Percentiles rank a stretch among this genome's conserved stretches.
Evolutionary conservation across 805 yeast genomes (phyloP).

Genomic region (Teunomyces funiuensis): DNA sequence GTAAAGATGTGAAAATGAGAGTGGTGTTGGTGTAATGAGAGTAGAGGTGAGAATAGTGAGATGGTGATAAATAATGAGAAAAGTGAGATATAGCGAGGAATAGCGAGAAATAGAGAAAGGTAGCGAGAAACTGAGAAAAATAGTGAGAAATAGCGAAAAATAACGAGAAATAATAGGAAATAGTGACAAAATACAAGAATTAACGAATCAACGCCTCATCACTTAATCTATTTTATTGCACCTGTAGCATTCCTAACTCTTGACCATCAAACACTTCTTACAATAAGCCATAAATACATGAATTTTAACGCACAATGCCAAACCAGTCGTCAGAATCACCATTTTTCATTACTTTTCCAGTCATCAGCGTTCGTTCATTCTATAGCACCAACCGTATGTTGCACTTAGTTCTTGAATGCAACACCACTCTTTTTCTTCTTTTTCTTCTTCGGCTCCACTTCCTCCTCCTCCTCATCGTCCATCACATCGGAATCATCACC

Average conservation of each 20-base stretch:
- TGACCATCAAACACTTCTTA: no score
- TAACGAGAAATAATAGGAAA: neutral
- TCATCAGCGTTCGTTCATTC: no score
- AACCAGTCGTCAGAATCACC: no score
- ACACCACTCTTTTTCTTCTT: slow-evolving; percentile 20
- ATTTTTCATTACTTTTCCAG: no score
- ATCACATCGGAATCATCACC: slow-evolving; percentile 17
- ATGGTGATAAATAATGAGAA: no score
- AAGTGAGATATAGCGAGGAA: neutral
- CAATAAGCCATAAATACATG: neutral
- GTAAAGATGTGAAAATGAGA: no score
- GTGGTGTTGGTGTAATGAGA: no score
- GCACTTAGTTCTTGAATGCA: slow-evolving; percentile 3
- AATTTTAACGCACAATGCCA: no score
- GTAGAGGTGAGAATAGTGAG: no score
- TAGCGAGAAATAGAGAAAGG: neutral
- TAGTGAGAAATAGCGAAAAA: neutral
- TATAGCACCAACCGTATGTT: no score
- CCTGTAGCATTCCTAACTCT: neutral
- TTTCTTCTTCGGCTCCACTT: slow-evolving; percentile 13
- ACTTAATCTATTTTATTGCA: no score
- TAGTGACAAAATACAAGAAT: neutral
- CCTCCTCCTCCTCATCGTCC: slow-evolving; percentile 17
- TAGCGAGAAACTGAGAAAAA: neutral
- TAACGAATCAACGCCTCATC: no score